These are phyloP conservation scores for Hyaloperonospora brassicae DNA, from an alignment of 352 stramenopile species.

Conservation along the genomic window DNA sequence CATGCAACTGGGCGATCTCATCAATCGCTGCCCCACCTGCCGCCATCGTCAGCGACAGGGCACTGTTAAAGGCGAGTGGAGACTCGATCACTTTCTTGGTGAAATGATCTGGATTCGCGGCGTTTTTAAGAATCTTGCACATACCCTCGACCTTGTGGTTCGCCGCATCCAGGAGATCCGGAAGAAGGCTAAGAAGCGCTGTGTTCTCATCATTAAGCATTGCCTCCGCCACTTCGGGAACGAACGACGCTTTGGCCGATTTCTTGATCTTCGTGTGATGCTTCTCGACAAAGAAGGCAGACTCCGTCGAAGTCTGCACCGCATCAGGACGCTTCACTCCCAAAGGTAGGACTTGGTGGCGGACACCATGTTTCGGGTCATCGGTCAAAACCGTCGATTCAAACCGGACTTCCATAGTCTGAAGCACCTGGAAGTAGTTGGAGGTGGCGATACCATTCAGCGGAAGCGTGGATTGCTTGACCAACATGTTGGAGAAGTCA, in stretches of 20 bases:
- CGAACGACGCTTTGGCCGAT: background rate
- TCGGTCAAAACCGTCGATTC: background rate
- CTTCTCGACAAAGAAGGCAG: background rate
- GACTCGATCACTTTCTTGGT: background rate
- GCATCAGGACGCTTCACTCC: background rate
- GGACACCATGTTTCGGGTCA: background rate
- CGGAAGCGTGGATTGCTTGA: background rate
- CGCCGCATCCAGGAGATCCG: background rate
- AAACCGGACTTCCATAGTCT: background rate
- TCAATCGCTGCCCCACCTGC: background rate
- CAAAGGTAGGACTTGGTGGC: background rate
- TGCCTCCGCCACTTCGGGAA: background rate
- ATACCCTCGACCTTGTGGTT: background rate
- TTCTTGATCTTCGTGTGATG: constrained; percentile 1
- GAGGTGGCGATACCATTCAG: background rate
- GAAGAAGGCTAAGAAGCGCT: background rate
- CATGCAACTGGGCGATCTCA: background rate
- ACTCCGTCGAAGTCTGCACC: background rate
- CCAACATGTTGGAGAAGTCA: background rate
- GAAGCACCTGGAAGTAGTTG: background rate
- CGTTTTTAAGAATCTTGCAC: background rate
- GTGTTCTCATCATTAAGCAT: background rate
- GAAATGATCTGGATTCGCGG: background rate
- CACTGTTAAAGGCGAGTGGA: background rate
- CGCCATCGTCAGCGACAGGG: background rate